phyloP scores from a whole-genome alignment of 2,329 filamentous ascomycete genomes.

The Ilyonectria mors-panacis region DNA sequence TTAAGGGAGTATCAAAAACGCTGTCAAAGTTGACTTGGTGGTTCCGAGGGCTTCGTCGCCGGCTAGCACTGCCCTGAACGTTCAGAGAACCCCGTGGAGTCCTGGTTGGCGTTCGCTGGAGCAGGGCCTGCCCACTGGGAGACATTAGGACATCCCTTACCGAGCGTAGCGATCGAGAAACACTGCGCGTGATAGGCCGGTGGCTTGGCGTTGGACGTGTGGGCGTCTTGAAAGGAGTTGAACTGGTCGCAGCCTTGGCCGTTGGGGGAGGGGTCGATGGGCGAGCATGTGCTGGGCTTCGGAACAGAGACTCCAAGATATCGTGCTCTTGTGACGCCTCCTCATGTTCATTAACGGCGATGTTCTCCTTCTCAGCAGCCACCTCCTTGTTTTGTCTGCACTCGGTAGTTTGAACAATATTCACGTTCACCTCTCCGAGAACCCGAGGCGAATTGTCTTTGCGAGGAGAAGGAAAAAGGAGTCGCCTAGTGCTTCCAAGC shows the following conservation, averaged over 20 bases:
- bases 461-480: slow-evolving; percentile 84
- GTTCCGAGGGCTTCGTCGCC: slow-evolving; percentile 61
- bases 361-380: slow-evolving; percentile 62
- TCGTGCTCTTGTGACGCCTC: slow-evolving; percentile 58
- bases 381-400: slow-evolving; percentile 55
- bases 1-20: slow-evolving; percentile 70
- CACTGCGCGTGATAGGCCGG: slow-evolving; percentile 73
- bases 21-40: slow-evolving; percentile 56
- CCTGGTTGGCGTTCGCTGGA: slow-evolving; percentile 66
- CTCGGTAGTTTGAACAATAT: slow-evolving; percentile 63
- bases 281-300: slow-evolving; percentile 63
- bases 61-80: slow-evolving; percentile 51
- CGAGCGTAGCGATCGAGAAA: slow-evolving; percentile 70
- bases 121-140: slow-evolving; percentile 57
- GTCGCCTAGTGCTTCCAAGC: slow-evolving; percentile 72
- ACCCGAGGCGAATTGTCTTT: slow-evolving; percentile 75
- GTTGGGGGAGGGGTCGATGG: slow-evolving; percentile 69
- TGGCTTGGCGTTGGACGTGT: slow-evolving; percentile 74
- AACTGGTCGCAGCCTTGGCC: slow-evolving; percentile 54
- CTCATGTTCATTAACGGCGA: slow-evolving; percentile 60
- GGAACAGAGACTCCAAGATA: slow-evolving; percentile 76
- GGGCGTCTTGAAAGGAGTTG: slow-evolving; percentile 72
- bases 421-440: slow-evolving; percentile 70
- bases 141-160: slow-evolving; percentile 58
- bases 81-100: slow-evolving; percentile 54